A percentile compares a stretch with the other conserved stretches of the same genome.
These are phyloP conservation scores for Adenanthera pavonina DNA, from an alignment of 306 rosid genomes.

Conservation along the genomic window DNA sequence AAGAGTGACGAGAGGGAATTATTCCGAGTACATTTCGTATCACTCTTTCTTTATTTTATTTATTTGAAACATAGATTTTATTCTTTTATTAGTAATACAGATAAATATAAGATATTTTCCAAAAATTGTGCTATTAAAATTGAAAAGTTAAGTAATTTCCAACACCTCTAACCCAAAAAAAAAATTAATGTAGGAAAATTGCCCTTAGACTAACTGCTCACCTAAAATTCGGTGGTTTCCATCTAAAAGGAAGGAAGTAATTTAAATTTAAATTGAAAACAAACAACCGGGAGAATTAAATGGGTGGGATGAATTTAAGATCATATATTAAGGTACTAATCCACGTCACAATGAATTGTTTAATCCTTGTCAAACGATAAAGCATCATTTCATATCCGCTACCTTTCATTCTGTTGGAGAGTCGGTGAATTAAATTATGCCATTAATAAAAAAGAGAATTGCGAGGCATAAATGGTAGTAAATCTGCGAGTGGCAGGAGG, in stretches of 20 bases:
- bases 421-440: neutral
- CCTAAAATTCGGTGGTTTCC: slow-evolving; percentile 5
- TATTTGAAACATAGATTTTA: too few species aligned
- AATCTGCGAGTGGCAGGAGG: neutral
- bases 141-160: neutral
- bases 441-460: neutral
- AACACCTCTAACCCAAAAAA: neutral
- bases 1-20: slow-evolving; percentile 13
- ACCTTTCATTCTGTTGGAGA: slow-evolving; percentile 18
- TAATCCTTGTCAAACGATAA: slow-evolving; percentile 19
- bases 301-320: slow-evolving; percentile 2
- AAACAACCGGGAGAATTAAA: neutral
- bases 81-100: neutral
- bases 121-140: neutral
- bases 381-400: slow-evolving; percentile 19
- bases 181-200: neutral
- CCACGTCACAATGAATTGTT: neutral
- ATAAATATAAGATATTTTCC: neutral
- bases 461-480: neutral
- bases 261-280: neutral
- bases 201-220: neutral
- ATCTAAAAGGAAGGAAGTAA: neutral
- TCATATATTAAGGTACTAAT: neutral
- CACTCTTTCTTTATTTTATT: neutral
- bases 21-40: neutral